Conservation (phyloP, 257 asterid species). For the Verbena officinalis region DNA sequence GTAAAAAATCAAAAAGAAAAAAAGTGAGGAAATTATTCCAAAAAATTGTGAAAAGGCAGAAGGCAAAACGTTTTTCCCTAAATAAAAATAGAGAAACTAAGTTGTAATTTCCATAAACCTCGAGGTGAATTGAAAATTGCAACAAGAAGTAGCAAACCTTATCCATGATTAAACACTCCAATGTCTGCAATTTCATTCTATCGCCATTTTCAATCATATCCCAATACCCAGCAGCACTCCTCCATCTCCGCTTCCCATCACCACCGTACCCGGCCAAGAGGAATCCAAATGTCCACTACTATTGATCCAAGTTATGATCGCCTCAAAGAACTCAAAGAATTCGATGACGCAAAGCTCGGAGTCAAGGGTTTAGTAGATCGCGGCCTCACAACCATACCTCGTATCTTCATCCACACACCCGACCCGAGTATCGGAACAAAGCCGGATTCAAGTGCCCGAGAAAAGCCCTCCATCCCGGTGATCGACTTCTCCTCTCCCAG, state of each 20-base stretch:
- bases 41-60: no score
- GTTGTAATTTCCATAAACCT: no score
- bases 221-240: no score
- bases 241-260: neutral
- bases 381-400: slow-evolving; percentile 38
- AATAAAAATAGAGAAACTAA: no score
- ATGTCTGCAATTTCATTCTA: no score
- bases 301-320: slow-evolving; percentile 25
- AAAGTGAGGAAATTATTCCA: no score
- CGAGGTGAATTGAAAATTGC: no score
- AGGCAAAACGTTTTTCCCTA: no score
- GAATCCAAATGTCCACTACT: slow-evolving; percentile 5
- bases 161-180: no score
- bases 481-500: slow-evolving; percentile 42
- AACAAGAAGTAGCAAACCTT: no score
- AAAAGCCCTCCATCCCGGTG: slow-evolving; percentile 29
- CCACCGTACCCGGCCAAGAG: neutral
- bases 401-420: slow-evolving; percentile 36
- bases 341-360: slow-evolving; percentile 47
- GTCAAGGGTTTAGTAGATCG: slow-evolving; percentile 50
- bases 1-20: no score
- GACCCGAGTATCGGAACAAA: neutral
- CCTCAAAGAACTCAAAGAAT: slow-evolving; percentile 32
- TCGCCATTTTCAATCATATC: no score
- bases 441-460: slow-evolving; percentile 7